These are phyloP conservation scores for Russula vinacea DNA, from an alignment of 768 basidiomycete species.

Conservation along the genomic window DNA sequence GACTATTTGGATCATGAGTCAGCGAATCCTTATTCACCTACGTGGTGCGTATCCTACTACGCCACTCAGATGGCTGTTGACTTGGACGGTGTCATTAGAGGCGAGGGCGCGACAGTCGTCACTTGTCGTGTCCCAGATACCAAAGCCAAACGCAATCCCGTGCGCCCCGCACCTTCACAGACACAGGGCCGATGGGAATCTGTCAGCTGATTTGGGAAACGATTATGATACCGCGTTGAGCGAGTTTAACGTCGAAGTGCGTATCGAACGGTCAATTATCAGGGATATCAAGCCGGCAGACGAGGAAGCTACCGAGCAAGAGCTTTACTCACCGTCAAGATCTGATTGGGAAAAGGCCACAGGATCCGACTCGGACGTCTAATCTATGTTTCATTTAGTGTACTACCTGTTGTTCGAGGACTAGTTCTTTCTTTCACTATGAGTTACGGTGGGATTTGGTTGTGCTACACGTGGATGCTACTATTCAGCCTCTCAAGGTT, in stretches of 20 bases:
- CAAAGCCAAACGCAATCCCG: neutral
- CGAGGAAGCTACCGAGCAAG: neutral
- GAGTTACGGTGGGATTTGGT: neutral
- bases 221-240: neutral
- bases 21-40: slow-evolving; percentile 38
- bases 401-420: neutral
- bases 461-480: neutral
- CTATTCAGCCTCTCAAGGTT: neutral
- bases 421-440: neutral
- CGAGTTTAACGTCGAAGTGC: slow-evolving; percentile 28
- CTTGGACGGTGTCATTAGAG: slow-evolving; percentile 20
- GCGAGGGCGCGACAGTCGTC: slow-evolving; percentile 26
- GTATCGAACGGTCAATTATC: slow-evolving; percentile 14
- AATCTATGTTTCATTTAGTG: neutral
- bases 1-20: slow-evolving; percentile 40
- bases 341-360: neutral
- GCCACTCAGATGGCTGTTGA: neutral
- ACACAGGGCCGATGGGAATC: neutral
- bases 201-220: neutral
- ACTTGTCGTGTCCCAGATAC: neutral
- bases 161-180: neutral
- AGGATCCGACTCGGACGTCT: neutral
- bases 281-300: neutral
- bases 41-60: slow-evolving; percentile 32
- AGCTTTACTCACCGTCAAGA: neutral